Conservation (phyloP, 2,329 filamentous ascomycete genomes). For the Aspergillus oerlinghausenensis region DNA sequence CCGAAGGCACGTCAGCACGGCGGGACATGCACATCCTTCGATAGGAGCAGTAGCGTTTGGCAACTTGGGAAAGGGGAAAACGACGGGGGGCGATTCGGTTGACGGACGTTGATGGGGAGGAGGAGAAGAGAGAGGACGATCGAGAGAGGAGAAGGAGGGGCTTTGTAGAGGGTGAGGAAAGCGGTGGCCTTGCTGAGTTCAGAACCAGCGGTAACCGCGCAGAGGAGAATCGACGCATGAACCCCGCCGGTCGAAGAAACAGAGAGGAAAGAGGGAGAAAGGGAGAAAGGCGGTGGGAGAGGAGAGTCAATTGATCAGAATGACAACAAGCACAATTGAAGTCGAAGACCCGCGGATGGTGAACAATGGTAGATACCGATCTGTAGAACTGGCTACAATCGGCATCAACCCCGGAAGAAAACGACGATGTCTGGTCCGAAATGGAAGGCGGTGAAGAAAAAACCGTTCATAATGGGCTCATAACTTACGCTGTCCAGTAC, state of each 20-base stretch:
- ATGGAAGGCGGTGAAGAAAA: conserved; percentile 9
- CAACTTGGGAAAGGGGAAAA: conserved; percentile 27
- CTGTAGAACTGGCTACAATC: background rate
- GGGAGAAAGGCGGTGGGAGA: conserved; percentile 1
- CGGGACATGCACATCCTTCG: conserved; percentile 70
- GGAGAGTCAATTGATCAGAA: background rate
- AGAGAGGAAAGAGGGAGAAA: conserved; percentile 11
- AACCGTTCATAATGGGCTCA: background rate
- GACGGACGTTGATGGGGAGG: conserved; percentile 16
- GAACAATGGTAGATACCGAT: conserved; percentile 4
- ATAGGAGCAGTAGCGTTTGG: conserved; percentile 65
- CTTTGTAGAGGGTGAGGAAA: conserved; percentile 23
- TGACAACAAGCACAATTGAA: background rate
- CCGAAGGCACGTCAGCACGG: conserved; percentile 50
- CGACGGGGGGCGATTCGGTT: conserved; percentile 19
- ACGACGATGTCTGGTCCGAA: background rate
- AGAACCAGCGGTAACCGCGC: conserved; percentile 29
- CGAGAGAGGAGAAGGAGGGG: conserved; percentile 20
- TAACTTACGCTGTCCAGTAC: background rate
- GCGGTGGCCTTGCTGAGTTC: conserved; percentile 32
- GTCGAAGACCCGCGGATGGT: background rate
- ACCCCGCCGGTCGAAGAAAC: conserved; percentile 6
- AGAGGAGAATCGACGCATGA: conserved; percentile 34
- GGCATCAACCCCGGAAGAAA: conserved; percentile 3
- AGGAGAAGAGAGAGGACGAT: conserved; percentile 21